Evolutionary conservation across 768 basidiomycete genomes (phyloP), one percentile per base, ranked within the genome.

Genomic region (Jaapia argillacea): DNA sequence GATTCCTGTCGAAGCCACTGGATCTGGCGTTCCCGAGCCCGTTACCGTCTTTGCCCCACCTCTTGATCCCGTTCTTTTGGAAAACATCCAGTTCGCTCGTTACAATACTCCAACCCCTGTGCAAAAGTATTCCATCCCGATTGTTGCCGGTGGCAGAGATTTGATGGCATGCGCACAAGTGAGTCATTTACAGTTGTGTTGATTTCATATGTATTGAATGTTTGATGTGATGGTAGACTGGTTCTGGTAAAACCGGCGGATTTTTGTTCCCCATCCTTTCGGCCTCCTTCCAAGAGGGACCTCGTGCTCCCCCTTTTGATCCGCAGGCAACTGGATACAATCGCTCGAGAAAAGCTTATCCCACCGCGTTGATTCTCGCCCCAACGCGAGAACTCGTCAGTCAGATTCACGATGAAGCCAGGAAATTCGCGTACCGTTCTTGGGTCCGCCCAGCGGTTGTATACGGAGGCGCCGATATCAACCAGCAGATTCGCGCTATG

Each of bases 251-350:
- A 72, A 98, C 96, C 28, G 96, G 77, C 53, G 96, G 96, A 58
- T 99, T 99, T 77, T 77, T 99, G 49, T 99, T 99, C 76, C 96
- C 96, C 44, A 98, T 99, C 58, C 77, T 99, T 50, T 96, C 92
- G 24, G 85, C 92, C 14, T 85, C 89, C 31, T 99, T 96, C 68
- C 49, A 74, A 36, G 69, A 74, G 50, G 96, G 96, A 25, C 96
- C 96, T 48, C 67, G 72, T 48, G 55, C 80, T 12, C 77, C 83
- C 49, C 83, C 89, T 16, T 73, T 70, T 18, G 69, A 74, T 31
- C 49, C 62, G 41, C 62, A 65, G 44, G 64, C 63, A 13, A 51
- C 55, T 44, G 70, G 70, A 41, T 84, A 85, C 58, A 66, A 72
- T 33, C 80, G 85, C 48, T 55, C 69, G 44, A 84, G 91, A 68